phyloP scores from a whole-genome alignment of 768 basidiomycete species.

The Floccularia luteovirens region DNA sequence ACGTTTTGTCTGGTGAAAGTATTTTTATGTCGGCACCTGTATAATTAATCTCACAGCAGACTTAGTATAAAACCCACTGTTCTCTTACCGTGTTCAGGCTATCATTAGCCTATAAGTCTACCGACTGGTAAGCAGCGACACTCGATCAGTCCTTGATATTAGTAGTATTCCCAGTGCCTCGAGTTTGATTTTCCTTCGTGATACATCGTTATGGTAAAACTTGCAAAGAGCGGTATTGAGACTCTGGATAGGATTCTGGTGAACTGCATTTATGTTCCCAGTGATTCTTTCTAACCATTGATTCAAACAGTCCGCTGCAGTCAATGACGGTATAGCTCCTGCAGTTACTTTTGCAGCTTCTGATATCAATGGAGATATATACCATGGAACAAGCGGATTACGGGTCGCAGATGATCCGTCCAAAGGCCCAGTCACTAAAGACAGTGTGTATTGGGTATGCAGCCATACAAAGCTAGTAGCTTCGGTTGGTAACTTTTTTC shows the following conservation, averaged over 20 bases:
- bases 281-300: background rate
- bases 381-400: constrained; percentile 16
- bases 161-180: background rate
- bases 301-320: constrained; percentile 6
- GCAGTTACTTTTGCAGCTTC: constrained; percentile 20
- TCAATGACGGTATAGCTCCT: constrained; percentile 13
- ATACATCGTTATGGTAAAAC: background rate
- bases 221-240: background rate
- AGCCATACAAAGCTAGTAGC: constrained; percentile 27
- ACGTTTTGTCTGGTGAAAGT: too few relatives aligned
- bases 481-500: constrained; percentile 14
- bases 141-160: background rate
- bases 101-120: too few relatives aligned
- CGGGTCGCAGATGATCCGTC: constrained; percentile 16
- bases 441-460: constrained; percentile 27
- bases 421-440: constrained; percentile 13
- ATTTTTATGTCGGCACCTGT: too few relatives aligned
- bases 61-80: too few relatives aligned
- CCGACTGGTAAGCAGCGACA: too few relatives aligned
- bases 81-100: too few relatives aligned
- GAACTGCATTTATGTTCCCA: background rate
- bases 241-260: background rate
- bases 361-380: constrained; percentile 17
- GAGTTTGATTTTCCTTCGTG: background rate
- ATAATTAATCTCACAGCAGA: too few relatives aligned